These are phyloP conservation scores for Ballota nigra DNA, from an alignment of 257 asterid species.

Conservation along the genomic window DNA sequence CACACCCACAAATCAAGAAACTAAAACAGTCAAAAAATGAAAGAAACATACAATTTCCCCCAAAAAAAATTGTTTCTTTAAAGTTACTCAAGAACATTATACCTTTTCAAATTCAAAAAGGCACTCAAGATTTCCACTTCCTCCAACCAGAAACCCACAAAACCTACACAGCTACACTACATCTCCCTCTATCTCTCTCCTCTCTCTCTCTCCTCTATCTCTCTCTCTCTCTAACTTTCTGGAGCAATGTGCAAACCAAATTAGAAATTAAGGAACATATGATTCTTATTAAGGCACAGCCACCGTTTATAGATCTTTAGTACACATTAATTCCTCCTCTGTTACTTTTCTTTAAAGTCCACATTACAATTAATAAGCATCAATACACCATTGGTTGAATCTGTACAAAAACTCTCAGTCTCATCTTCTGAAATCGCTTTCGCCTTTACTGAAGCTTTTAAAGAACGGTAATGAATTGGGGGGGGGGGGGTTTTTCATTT, in stretches of 20 bases:
- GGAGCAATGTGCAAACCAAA: constrained; percentile 44
- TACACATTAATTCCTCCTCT: constrained; percentile 8
- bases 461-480: constrained; percentile 14
- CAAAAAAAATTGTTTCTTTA: not conserved
- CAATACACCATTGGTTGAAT: constrained; percentile 17
- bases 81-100: constrained; percentile 29
- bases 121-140: constrained; percentile 35
- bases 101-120: constrained; percentile 50
- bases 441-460: constrained; percentile 25
- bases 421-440: constrained; percentile 19
- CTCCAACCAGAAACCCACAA: constrained; percentile 37
- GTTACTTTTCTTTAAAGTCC: constrained; percentile 12
- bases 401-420: constrained; percentile 34
- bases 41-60: constrained; percentile 7
- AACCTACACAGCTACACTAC: not conserved
- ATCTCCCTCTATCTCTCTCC: constrained; percentile 16
- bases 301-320: constrained; percentile 15
- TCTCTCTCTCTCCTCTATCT: constrained; percentile 15
- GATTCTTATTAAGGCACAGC: constrained; percentile 9
- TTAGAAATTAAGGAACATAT: not conserved
- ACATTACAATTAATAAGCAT: constrained; percentile 4
- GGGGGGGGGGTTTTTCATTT: not conserved
- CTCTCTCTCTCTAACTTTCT: constrained; percentile 27
- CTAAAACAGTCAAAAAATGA: constrained; percentile 24
- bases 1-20: constrained; percentile 15